Base-by-base conservation (phyloP, 1,284 basidiomycete species). In the Cutaneotrichosporon cutaneum region DNA sequence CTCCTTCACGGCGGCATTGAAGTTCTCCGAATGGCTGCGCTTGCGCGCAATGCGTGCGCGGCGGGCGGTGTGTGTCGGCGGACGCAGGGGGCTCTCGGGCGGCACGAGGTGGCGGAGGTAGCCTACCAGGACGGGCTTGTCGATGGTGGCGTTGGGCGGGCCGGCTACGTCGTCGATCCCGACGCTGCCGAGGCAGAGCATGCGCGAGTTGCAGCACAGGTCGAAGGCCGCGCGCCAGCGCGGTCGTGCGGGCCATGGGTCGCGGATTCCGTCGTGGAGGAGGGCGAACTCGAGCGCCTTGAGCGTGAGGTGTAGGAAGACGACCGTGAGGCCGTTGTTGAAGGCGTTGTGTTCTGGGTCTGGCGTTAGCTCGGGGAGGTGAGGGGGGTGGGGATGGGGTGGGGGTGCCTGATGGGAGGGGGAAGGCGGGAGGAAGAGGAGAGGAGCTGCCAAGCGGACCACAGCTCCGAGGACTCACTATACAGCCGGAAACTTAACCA, bases 271-370 rank as follows among this genome's bases (percentile, higher is more conserved):
- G 5, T 67, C 60, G 16, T 59, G 24, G 26, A 75, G 68, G 1
- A 74, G 52, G 2, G 59, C 70, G 32, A 73, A 74, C 60, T 78
- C 76, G 57, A 73, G 21, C 33, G 71, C 68, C 54, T 75, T 73
- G 35, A 68, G 58, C 4, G 60, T 54, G 2, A 75, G 58, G 54
- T 76, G 74, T 10, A 78, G 48, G 24, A 61, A 57, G 24, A 66
- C 61, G 22, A 77, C 70, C 4, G 63, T 68, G 26, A 71, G 22
- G 32, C 65, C 69, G 45, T 70, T 68, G 61, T 77, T 77, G 60
- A 73, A 69, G 0, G 69, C 70, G 52, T 74, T 73, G 44, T 65
- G 56, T 30, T 65, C 56, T 27, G 69, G 70, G 54, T 70, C 74
- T 76, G 60, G 18, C 16, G 51, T 61, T 13, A 61, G 60, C 39